phyloP scores from a whole-genome alignment of 352 stramenopile genomes.

The Aphanomyces astaci region DNA sequence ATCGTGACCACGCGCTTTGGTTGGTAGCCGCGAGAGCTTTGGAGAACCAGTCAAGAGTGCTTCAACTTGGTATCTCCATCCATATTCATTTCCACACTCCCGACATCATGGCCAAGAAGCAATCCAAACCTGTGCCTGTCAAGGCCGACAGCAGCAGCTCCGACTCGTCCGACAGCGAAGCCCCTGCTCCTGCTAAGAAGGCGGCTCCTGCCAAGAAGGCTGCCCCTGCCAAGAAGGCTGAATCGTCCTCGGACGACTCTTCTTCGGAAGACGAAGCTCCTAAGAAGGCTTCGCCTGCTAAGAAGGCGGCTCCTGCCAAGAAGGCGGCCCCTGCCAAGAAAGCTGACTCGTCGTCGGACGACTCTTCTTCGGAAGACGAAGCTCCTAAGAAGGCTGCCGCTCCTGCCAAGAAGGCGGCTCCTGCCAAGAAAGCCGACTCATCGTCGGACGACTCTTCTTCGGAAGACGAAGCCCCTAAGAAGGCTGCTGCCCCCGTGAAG shows the following conservation, averaged over 20 bases:
- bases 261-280: conserved; percentile 41
- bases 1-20: background rate
- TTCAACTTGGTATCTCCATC: background rate
- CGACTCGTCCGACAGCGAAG: conserved; percentile 25
- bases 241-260: conserved; percentile 47
- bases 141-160: conserved; percentile 10
- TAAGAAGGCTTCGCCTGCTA: conserved; percentile 36
- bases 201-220: conserved; percentile 34
- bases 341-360: conserved; percentile 29
- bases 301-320: no score
- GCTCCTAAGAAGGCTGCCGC: conserved; percentile 36
- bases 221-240: conserved; percentile 43
- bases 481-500: conserved; percentile 30
- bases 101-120: conserved; percentile 21
- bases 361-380: conserved; percentile 43
- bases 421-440: conserved; percentile 26
- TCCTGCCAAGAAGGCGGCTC: conserved; percentile 33
- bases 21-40: conserved; percentile 2
- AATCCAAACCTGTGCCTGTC: conserved; percentile 19
- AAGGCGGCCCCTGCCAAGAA: conserved; percentile 29
- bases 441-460: conserved; percentile 39
- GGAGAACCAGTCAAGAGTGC: conserved; percentile 16
- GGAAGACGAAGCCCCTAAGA: conserved; percentile 35
- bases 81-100: background rate
- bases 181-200: conserved; percentile 30